These are phyloP conservation scores for Beauveria brongniartii DNA, from an alignment of 2,329 filamentous ascomycete genomes.

Conservation along the genomic window DNA sequence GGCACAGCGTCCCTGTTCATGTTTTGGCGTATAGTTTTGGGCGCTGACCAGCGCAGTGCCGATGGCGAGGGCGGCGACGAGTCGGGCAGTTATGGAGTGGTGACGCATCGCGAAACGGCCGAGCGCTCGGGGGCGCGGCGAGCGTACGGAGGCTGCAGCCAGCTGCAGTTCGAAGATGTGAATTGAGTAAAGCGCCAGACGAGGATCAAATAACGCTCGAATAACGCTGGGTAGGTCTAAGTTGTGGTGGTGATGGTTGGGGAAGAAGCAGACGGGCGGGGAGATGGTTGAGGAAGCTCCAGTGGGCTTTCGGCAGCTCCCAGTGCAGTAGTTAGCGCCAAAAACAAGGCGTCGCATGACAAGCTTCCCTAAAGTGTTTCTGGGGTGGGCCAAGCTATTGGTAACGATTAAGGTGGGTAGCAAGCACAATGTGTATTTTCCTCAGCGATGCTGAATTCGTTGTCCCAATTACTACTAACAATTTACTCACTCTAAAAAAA, in stretches of 20 bases:
- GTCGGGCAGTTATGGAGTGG: constrained; percentile 19
- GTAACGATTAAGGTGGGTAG: too few relatives aligned
- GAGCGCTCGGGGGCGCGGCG: constrained; percentile 2
- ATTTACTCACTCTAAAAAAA: too few relatives aligned
- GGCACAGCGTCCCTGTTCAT: constrained; percentile 82
- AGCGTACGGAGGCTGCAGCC: not conserved
- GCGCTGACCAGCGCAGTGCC: constrained; percentile 20
- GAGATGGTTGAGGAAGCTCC: not conserved
- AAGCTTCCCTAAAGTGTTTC: constrained; percentile 4
- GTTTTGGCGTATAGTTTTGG: constrained; percentile 46
- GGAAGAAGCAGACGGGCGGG: not conserved
- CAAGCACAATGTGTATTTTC: too few relatives aligned
- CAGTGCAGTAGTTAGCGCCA: not conserved
- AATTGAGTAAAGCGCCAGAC: not conserved
- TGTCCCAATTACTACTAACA: too few relatives aligned
- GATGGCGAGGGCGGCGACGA: constrained; percentile 25
- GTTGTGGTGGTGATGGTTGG: not conserved
- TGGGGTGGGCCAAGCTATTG: not conserved
- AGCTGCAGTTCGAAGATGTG: not conserved
- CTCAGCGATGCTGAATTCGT: too few relatives aligned
- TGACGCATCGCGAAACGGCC: constrained; percentile 23
- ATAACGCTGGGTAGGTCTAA: not conserved
- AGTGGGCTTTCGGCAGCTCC: not conserved
- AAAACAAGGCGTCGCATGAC: not conserved
- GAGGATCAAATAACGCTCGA: not conserved